phyloP scores from a whole-genome alignment of 78 protist species.

The Chrysochromulina parva region DNA sequence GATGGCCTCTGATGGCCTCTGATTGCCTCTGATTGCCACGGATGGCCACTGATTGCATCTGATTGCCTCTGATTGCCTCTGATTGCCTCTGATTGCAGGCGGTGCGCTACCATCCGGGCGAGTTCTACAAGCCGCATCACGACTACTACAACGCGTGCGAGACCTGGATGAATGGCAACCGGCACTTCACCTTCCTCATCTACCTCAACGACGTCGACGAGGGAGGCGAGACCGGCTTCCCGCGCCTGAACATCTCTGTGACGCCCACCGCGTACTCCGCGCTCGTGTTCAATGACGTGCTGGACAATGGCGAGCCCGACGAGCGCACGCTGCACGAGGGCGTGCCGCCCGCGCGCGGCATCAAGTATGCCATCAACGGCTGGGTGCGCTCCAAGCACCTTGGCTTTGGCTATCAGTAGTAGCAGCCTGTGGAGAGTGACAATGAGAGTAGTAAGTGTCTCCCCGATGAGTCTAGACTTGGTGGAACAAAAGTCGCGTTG shows the following conservation, averaged over 20 bases:
- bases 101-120: background rate
- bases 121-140: background rate
- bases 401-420: no score
- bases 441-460: no score
- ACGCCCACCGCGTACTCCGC: background rate
- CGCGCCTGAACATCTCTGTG: background rate
- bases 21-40: no score
- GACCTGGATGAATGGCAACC: background rate
- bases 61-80: no score
- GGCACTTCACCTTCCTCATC: slow-evolving; percentile 10
- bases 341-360: background rate
- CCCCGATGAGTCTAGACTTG: no score
- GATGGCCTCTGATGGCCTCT: no score
- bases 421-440: no score
- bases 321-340: slow-evolving; percentile 27
- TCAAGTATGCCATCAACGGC: slow-evolving; percentile 7
- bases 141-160: slow-evolving; percentile 15
- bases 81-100: background rate
- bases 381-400: background rate
- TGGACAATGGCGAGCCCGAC: slow-evolving; percentile 17
- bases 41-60: no score
- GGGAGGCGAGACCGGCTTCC: background rate
- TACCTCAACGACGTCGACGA: background rate
- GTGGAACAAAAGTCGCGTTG: no score
- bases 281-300: background rate